phyloP scores from a whole-genome alignment of 352 stramenopile genomes.

The Phytophthora ohioensis region DNA sequence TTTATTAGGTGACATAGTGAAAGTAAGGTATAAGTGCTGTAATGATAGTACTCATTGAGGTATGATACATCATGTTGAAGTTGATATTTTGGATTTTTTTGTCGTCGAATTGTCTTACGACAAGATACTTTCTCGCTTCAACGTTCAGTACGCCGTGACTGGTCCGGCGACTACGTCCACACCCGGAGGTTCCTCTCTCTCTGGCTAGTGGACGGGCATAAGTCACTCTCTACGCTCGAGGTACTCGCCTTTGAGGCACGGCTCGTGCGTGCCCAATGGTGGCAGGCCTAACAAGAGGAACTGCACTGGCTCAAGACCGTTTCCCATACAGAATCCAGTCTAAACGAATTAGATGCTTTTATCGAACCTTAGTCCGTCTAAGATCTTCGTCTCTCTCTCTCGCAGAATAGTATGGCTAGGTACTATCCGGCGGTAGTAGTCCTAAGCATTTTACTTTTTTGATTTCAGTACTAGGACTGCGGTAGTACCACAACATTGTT shows the following conservation, averaged over 20 bases:
- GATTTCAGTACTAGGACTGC: too few relatives aligned
- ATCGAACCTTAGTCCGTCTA: conserved; percentile 27
- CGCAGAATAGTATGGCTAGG: not conserved
- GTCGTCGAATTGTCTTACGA: conserved; percentile 17
- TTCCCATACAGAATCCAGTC: conserved; percentile 15
- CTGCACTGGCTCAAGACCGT: conserved; percentile 17
- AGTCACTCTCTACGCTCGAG: conserved; percentile 21
- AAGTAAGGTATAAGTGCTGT: not conserved
- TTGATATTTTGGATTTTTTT: conserved; percentile 22
- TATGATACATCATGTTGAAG: conserved; percentile 35
- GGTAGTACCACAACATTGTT: too few relatives aligned
- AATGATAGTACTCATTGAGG: conserved; percentile 6
- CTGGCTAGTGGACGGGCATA: conserved; percentile 8
- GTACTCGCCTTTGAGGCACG: not conserved
- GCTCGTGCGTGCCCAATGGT: conserved; percentile 3
- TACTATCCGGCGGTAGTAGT: too few relatives aligned
- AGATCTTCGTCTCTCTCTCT: conserved; percentile 9
- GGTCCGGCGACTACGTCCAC: not conserved
- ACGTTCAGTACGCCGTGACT: conserved; percentile 12
- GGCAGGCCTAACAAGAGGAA: too few relatives aligned
- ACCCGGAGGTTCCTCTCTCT: not conserved
- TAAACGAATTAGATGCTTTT: conserved; percentile 18
- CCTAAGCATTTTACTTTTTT: too few relatives aligned
- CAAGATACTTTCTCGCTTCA: conserved; percentile 33
- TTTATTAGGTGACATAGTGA: conserved; percentile 6